Percentiles rank a stretch among this genome's conserved stretches.
Conservation (phyloP, 1,284 basidiomycete species). For the Marasmius tenuissimus region DNA sequence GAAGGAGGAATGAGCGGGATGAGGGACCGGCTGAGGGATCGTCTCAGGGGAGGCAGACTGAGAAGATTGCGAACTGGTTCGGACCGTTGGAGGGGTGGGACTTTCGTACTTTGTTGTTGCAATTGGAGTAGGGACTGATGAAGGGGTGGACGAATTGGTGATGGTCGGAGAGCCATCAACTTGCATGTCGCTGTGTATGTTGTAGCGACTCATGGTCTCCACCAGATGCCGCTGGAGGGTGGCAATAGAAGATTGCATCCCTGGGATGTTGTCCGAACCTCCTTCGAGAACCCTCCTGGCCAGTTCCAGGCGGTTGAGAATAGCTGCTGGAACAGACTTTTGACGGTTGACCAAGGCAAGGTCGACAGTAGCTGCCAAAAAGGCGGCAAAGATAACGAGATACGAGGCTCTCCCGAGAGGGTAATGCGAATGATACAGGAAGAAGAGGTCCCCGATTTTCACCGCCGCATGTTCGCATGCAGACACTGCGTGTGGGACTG, state of each 20-base stretch:
- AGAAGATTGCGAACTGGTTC: not conserved
- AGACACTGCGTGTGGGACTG: constrained; percentile 9
- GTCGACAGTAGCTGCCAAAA: constrained; percentile 15
- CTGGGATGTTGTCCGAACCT: constrained; percentile 11
- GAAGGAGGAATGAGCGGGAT: not conserved
- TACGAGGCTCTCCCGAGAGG: constrained; percentile 13
- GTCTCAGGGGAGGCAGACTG: not conserved
- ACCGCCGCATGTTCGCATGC: constrained; percentile 12
- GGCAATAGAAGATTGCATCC: constrained; percentile 12
- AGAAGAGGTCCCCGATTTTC: constrained; percentile 11
- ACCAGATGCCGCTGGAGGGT: constrained; percentile 10
- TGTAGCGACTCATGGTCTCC: constrained; percentile 6
- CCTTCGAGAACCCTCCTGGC: constrained; percentile 10
- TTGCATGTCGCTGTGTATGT: not conserved
- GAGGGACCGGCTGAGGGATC: not conserved
- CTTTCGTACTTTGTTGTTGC: not conserved
- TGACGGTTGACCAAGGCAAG: constrained; percentile 12
- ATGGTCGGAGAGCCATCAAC: not conserved
- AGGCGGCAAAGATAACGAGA: constrained; percentile 15
- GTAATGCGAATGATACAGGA: constrained; percentile 11
- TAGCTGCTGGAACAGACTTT: constrained; percentile 1
- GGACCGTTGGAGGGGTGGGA: not conserved
- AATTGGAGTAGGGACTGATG: not conserved
- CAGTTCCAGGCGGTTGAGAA: constrained; percentile 10
- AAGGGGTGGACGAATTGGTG: not conserved